Base-by-base conservation (phyloP, 106 monocot genomes). In the Iris macrosiphon region DNA sequence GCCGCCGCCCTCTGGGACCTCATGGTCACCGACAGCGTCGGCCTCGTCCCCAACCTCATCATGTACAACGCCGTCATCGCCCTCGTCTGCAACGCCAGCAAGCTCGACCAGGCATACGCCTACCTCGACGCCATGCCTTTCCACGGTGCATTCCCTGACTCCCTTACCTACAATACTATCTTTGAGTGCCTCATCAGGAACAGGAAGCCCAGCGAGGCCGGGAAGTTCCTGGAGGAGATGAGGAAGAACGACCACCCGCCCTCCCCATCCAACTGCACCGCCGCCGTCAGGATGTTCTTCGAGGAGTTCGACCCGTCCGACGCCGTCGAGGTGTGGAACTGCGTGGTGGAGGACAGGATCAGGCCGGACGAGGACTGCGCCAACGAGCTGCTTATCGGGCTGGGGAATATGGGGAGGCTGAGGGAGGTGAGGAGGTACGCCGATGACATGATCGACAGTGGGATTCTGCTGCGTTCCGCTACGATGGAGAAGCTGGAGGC, bases 91-190 rank as follows among this genome's bases (percentile, higher is more conserved):
- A 55, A 49, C 44, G 46, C 54, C 19, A n/a, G 55, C 4, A 35
- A 74, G 31, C 40, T 79, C 24, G 45, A 58, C 1, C 34, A 54
- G 2, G 82, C 81, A 7, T 79, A 49, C 28, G 35, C 45, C 14
- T 27, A 79, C 34, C 79, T 92, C 14, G 91, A 92, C n/a, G 75
- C 69, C n/a, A 92, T 92, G 91, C 85, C 91, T 7, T 69, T 82
- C 39, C 52, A 76, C 20, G 85, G 85, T 34, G 62, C 57, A 29
- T 92, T 92, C 55, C 79, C 91, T 1, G 69, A 86, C 16, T 61
- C 69, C 10, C 4, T 65, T 30, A 76, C 85, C 6, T 86, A 86
- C 40, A 79, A 85, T 28, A 59, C 64, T 18, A 86, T 92, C 32
- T 82, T 92, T 23, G 85, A 76, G 63, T 82, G 69, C 33, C 75